A percentile compares a stretch with the other conserved stretches of the same genome.
These are phyloP conservation scores for Aspergillus nomiae DNA, from an alignment of 2,329 filamentous ascomycete species.

Conservation along the genomic window DNA sequence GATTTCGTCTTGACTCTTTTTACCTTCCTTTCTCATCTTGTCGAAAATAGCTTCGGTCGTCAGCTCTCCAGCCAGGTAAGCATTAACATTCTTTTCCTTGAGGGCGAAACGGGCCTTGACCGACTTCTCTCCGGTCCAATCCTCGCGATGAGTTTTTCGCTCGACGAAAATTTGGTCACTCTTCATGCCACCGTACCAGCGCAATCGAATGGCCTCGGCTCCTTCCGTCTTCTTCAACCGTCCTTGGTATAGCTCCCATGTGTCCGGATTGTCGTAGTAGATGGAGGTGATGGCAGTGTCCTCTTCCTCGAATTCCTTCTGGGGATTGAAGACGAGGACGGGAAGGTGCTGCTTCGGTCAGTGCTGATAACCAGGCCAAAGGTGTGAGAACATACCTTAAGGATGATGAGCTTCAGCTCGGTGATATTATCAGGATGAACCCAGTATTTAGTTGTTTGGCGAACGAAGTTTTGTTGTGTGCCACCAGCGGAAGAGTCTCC, in stretches of 20 bases:
- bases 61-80: slow-evolving; percentile 80
- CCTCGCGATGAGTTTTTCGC: slow-evolving; percentile 95
- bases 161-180: slow-evolving; percentile 95
- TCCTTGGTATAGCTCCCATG: slow-evolving; percentile 91
- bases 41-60: slow-evolving; percentile 90
- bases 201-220: slow-evolving; percentile 90
- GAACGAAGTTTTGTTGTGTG: slow-evolving; percentile 90
- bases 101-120: slow-evolving; percentile 94
- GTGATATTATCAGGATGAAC: slow-evolving; percentile 98
- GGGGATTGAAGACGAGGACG: slow-evolving; percentile 94
- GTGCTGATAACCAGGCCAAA: neutral
- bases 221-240: slow-evolving; percentile 97
- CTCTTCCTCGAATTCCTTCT: slow-evolving; percentile 88
- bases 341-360: slow-evolving; percentile 68
- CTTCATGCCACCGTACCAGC: slow-evolving; percentile 98
- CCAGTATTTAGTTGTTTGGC: slow-evolving; percentile 99
- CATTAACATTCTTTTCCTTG: slow-evolving; percentile 97
- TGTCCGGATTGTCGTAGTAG: slow-evolving; percentile 94
- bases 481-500: slow-evolving; percentile 91
- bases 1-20: slow-evolving; percentile 90
- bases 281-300: slow-evolving; percentile 97
- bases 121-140: slow-evolving; percentile 98
- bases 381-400: slow-evolving; percentile 62
- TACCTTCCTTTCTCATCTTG: slow-evolving; percentile 92
- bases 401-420: slow-evolving; percentile 93